Conservation (phyloP, 345 rosid genomes). For the Toxicodendron radicans region DNA sequence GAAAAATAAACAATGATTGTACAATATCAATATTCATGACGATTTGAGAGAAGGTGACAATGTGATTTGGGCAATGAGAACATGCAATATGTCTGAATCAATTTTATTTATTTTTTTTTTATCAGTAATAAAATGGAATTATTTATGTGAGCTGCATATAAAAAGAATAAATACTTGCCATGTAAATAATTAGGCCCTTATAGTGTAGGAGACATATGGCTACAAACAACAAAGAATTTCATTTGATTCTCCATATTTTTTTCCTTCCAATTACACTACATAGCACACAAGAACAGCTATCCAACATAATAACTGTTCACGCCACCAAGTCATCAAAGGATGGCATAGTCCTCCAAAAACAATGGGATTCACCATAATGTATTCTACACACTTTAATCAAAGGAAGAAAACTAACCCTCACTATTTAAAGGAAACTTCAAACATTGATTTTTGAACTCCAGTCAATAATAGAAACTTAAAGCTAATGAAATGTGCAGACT, state of each 20-base stretch:
- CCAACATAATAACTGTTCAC: not conserved
- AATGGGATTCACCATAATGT: not conserved
- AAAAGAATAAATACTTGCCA: not conserved
- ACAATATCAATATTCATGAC: conserved; percentile 3
- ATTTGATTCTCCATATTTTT: not conserved
- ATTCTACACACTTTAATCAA: not conserved
- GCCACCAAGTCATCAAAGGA: not conserved
- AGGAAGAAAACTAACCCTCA: not conserved
- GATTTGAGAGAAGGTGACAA: not conserved
- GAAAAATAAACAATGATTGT: conserved; percentile 24
- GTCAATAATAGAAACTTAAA: not conserved
- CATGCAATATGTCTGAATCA: not conserved
- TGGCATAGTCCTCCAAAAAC: not conserved
- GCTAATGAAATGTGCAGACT: not conserved
- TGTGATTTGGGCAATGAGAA: not conserved
- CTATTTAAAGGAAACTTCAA: not conserved
- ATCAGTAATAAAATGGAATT: not conserved
- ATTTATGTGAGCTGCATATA: not conserved
- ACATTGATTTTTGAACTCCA: not conserved
- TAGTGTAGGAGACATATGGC: not conserved
- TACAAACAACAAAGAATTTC: no score
- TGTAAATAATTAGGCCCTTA: not conserved
- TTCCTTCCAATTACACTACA: not conserved
- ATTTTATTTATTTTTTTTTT: not conserved
- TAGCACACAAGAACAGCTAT: not conserved